phyloP scores from a whole-genome alignment of 768 basidiomycete genomes.

The Lepiota venenata region DNA sequence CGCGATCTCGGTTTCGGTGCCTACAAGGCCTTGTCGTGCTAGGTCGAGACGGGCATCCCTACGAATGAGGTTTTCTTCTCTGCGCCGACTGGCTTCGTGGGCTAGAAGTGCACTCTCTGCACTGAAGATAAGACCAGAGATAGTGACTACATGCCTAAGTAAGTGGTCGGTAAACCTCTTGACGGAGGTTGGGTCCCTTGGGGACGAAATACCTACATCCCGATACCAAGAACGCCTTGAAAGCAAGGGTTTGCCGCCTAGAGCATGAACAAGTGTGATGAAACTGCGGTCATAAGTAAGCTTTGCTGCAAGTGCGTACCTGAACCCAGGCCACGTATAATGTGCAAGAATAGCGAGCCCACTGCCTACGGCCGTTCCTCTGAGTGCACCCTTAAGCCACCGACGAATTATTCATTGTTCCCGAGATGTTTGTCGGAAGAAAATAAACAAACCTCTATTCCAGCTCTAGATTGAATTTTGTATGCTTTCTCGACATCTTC shows the following conservation, averaged over 20 bases:
- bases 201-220: slow-evolving; percentile 47
- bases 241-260: slow-evolving; percentile 76
- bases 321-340: slow-evolving; percentile 69
- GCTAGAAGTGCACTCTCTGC: slow-evolving; percentile 74
- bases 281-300: slow-evolving; percentile 5
- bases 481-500: slow-evolving; percentile 60
- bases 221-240: slow-evolving; percentile 78
- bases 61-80: slow-evolving; percentile 66
- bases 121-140: slow-evolving; percentile 68
- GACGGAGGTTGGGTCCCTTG: not conserved
- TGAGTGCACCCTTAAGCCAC: slow-evolving; percentile 47
- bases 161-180: slow-evolving; percentile 11
- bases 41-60: slow-evolving; percentile 74
- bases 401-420: not conserved
- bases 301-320: slow-evolving; percentile 34
- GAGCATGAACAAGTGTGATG: not conserved
- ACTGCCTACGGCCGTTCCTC: slow-evolving; percentile 50
- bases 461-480: slow-evolving; percentile 55
- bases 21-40: slow-evolving; percentile 68
- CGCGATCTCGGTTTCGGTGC: slow-evolving; percentile 80
- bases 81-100: slow-evolving; percentile 65
- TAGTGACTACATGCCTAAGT: slow-evolving; percentile 36
- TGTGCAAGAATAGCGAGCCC: slow-evolving; percentile 64
- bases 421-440: not conserved
- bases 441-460: slow-evolving; percentile 42